Base-by-base conservation (phyloP, 768 basidiomycete species). In the Trametes elegans region DNA sequence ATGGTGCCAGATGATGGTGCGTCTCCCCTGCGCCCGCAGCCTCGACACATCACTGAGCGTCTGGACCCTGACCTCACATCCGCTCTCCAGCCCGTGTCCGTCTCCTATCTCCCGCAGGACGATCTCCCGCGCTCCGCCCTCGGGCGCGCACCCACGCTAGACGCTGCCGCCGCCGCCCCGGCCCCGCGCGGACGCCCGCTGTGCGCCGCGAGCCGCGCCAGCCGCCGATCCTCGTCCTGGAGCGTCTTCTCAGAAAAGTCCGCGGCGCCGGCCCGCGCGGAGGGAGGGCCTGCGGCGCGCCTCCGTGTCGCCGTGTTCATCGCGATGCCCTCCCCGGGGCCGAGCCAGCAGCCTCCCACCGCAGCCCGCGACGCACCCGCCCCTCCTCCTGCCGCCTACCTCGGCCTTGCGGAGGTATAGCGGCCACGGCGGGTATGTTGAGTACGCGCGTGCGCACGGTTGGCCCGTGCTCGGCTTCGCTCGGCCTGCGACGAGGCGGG, bases 221-320 rank as follows among this genome's bases (percentile, higher is more conserved):
- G 16, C n/a, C 21, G 11, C 10, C 48, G 36, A 7, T 39, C 48
- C n/a, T 44, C 51, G 2, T 44, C 43, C 29, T 44, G 42, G 42
- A 44, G 34, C 26, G 8, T 34, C 8, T 36, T 41, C 31, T 19
- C 42, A 8, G 32, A 35, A 13, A 53, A 38, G 3, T 6, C 51
- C 24, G 42, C 51, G 3, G 16, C 24, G n/a, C 9, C 19, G 3
- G 50, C 16, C 18, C 6, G 16, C 11, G 10, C 26, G 18, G 23
- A 26, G 9, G 32, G 34, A 13, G 50, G 44, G 5, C 10, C 42
- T 7, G 29, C n/a, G n/a, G n/a, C 32, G 6, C 42, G 23, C 7
- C 16, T 53, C 11, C 51, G 35, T 34, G 51, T 53, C 34, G 51
- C 51, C 6, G 51, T 53, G 9, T 34, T 53, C 41, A 53, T 53